Base-by-base conservation (phyloP, 495 filamentous ascomycete genomes). In the Neurospora sublineolata region DNA sequence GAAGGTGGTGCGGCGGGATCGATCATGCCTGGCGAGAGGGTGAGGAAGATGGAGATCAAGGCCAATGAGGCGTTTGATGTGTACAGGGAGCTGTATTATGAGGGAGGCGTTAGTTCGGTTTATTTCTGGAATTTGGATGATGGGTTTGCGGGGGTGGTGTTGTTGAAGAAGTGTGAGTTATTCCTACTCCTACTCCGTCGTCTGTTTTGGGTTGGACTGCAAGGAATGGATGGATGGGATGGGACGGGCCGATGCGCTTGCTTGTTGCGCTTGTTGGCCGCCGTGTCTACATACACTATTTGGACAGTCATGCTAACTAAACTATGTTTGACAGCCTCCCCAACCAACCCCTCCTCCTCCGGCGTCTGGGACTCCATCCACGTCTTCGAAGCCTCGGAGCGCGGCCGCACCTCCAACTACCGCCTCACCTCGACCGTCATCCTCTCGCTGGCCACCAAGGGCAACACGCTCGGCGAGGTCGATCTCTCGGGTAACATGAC, bases 61-160 rank as follows among this genome's bases (percentile, higher is more conserved):
- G 93, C 94, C 52, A 97, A 97, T 75, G 94, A 97, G 81, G 94
- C 93, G 23, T 96, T 99, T 80, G 95, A 99, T 82, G 88, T 98
- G 71, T 99, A 99, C 81, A 86, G 95, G 69, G 95, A 98, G 79
- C 84, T 99, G 81, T 99, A 99, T 82, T 99, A 97, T 77, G 95
- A 98, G 83, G 96, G 95, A 12, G 95, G 95, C 12, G 92, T 97
- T 30, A 92, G 90, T 46, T 95, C 92, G 75, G 96, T 97, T 11
- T 99, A 99, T 82, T 92, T 99, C 73, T 99, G 95, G 95, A 96
- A 97, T 80, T 81, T 98, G 83, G 96, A 99, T 77, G 95, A 98
- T 81, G 96, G 95, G 37, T 99, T 99, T 81, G 96, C 95, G 0
- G 95, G 95, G 3, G 95, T 97, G 39, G 93, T 98, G 46, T 81